Conservation (phyloP, 2,329 filamentous ascomycete genomes). For the Botrytis fabae region DNA sequence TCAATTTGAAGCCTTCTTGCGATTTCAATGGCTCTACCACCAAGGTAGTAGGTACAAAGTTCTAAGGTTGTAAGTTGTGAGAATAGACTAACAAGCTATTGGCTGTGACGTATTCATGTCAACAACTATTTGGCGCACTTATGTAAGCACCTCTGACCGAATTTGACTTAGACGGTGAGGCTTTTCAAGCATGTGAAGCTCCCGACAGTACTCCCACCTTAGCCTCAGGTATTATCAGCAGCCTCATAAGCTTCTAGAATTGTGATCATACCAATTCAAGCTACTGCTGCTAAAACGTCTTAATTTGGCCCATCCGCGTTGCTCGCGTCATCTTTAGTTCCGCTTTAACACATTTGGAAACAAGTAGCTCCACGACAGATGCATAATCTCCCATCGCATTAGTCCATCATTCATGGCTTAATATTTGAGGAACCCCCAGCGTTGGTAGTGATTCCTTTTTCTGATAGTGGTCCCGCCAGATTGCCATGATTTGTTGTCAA, state of each 20-base stretch:
- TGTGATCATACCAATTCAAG: background rate
- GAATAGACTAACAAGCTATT: background rate
- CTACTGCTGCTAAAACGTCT: background rate
- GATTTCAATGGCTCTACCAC: background rate
- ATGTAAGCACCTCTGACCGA: background rate
- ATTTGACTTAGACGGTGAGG: background rate
- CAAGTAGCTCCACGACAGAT: background rate
- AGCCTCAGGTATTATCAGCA: background rate
- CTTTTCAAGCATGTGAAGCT: background rate
- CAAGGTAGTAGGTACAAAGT: background rate
- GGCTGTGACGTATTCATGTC: background rate
- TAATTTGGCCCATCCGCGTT: background rate
- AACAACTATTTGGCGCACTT: background rate
- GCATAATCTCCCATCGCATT: background rate
- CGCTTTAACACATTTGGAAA: background rate
- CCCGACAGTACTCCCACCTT: background rate
- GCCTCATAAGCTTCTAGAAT: background rate
- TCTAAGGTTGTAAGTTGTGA: background rate
- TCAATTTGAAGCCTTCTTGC: background rate
- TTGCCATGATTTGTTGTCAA: background rate
- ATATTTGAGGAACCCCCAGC: background rate
- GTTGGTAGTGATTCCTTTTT: background rate
- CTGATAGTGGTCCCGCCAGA: background rate
- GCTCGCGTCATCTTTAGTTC: background rate
- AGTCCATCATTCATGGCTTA: background rate